Evolutionary conservation across 2,329 filamentous ascomycete genomes (phyloP), one percentile per base, ranked within the genome.

Genomic region (Colletotrichum euphorbiae): DNA sequence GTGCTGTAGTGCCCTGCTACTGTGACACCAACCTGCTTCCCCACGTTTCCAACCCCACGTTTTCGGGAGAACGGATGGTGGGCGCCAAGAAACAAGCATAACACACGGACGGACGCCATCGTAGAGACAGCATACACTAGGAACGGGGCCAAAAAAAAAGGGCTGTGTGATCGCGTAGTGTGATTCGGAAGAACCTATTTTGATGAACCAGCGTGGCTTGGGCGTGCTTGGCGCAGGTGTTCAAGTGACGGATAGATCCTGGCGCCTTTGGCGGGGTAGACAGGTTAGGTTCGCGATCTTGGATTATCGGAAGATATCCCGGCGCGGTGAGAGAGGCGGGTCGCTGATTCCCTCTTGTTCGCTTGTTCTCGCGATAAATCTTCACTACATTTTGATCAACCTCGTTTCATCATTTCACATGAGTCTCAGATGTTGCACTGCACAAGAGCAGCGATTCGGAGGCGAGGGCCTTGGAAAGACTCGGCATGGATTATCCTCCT

Each of bases 51-150:
- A 50, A 51, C 40, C 57, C 48, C 42, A 55, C 42, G 62, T 28
- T 55, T 54, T 56, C 59, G 46, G 51, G 36, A 51, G 51, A 57
- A 63, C 15, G 64, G 59, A 67, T 62, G 50, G 45, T 60, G 2
- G 9, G 8, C 24, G 62, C 48, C 62, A 66, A 55, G 57, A 54
- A 6, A 21, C 15, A 31, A 48, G 31, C 48, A 28, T 28, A 48
- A 58, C 42, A 19, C 42, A 58, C 24, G 9, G 50, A 17, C 21
- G 40, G 12, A 28, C 40, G 40, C 54, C 38, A 15, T 42, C 54
- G 17, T 28, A 21, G 21, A 45, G 7, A 2, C 28, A 7, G 4
- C 6, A 28, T 28, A 6, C 24, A 28, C 6, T 28, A 6, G 4
- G 4, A 17, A 33, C n/a, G n/a, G n/a, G n/a, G n/a, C n/a, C n/a